Evolutionary conservation across 139 green algal genomes (phyloP).

Genomic region (Ulvella scutata): DNA sequence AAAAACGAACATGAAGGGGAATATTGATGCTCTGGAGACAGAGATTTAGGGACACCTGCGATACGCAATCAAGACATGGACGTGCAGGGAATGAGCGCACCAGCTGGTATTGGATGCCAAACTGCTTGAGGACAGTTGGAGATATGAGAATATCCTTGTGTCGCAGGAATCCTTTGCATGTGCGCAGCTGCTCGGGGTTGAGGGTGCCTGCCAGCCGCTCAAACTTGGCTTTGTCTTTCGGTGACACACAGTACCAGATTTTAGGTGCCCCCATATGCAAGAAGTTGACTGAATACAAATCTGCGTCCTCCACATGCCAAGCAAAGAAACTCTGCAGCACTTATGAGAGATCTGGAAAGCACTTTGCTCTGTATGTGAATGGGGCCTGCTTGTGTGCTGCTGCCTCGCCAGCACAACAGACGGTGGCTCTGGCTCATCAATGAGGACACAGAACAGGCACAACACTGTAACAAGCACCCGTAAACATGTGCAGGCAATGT

Average conservation of each 20-base stretch:
- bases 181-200: constrained; percentile 19
- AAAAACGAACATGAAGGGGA: too few species aligned
- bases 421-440: too few species aligned
- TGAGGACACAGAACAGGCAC: too few species aligned
- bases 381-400: too few species aligned
- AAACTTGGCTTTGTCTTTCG: constrained; percentile 36
- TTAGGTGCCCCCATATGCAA: constrained; percentile 87
- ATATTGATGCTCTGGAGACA: too few species aligned
- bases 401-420: too few species aligned
- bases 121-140: constrained; percentile 20
- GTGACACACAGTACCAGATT: constrained; percentile 62
- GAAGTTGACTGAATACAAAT: constrained; percentile 90
- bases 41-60: too few species aligned
- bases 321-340: constrained; percentile 9
- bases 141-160: constrained; percentile 58
- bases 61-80: too few species aligned
- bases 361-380: too few species aligned
- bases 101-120: constrained; percentile 29
- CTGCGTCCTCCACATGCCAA: constrained; percentile 70
- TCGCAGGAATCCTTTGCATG: constrained; percentile 38
- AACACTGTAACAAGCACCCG: too few species aligned
- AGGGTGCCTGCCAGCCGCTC: constrained; percentile 35
- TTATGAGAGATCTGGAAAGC: too few species aligned
- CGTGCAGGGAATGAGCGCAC: constrained; percentile 5
- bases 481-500: background rate